Evolutionary conservation across 345 rosid species (phyloP), one percentile per base, ranked within the genome.

Genomic region (Eucalyptus cloeziana): DNA sequence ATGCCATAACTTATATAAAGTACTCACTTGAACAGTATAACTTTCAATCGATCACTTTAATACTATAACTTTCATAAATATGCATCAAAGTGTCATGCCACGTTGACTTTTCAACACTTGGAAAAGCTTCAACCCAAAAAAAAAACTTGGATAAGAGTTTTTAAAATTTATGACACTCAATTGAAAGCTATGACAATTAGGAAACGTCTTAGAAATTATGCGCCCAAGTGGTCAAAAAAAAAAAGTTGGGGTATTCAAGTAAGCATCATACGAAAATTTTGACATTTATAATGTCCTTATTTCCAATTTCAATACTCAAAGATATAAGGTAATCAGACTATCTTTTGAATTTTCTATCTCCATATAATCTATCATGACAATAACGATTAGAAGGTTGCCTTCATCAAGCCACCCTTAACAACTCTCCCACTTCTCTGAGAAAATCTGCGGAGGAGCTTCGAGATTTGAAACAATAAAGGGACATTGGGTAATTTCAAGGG

Each of bases 11-110:
- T 51, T 17, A 51, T 17, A 2, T 51, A 51, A 2, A 51, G 4
- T 7, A 51, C 9, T 51, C 56, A 17, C 22, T 1, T 17, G 56
- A 51, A 2, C 56, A 0, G 1, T 0, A 51, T 51, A 51, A 17
- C 22, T 51, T 51, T 3, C 56, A 51, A 51, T 51, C 9, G 9
- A 17, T 1, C 1, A 7, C 56, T 52, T 52, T 52, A 19, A 52
- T 1, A 19, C 10, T 52, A 17, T 52, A 52, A 52, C 56, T 52
- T 19, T 2, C 10, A 3, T 52, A 52, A 52, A 52, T 52, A 19
- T 52, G 24, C 24, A 52, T 52, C 24, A 0, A 19, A 7, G 56
- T 52, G 56, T 19, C 56, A 52, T 19, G 24, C 1, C 56, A 52
- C 7, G 56, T 7, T 52, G 56, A 51, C 22, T 51, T 51, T 51